phyloP scores from a whole-genome alignment of 371 early-diverging fungal species.

The Lichtheimia ornata region DNA sequence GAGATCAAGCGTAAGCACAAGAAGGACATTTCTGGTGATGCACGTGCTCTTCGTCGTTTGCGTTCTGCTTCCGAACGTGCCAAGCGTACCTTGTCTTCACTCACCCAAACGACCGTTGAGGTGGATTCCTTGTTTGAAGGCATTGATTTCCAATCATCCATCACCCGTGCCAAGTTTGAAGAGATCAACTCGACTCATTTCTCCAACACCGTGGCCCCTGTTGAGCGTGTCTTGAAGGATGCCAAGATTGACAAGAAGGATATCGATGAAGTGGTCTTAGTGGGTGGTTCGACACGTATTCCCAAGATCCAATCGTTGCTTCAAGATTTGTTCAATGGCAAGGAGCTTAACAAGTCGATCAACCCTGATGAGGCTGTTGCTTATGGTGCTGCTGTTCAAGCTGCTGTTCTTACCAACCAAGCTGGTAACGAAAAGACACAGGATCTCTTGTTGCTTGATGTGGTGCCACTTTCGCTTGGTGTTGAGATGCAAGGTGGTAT shows the following conservation, averaged over 20 bases:
- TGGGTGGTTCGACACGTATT: conserved; percentile 99
- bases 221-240: conserved; percentile 85
- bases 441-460: conserved; percentile 83
- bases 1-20: conserved; percentile 85
- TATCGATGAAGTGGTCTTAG: conserved; percentile 97
- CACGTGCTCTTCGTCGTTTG: conserved; percentile 91
- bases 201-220: conserved; percentile 82
- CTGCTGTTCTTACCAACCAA: conserved; percentile 78
- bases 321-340: conserved; percentile 91
- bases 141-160: conserved; percentile 83
- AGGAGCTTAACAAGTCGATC: conserved; percentile 87
- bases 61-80: conserved; percentile 96
- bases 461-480: conserved; percentile 89
- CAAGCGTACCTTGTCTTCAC: conserved; percentile 94
- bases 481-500: conserved; percentile 94
- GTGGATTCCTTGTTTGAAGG: conserved; percentile 92
- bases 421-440: conserved; percentile 67
- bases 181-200: conserved; percentile 88
- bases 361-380: conserved; percentile 97
- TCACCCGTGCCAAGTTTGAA: conserved; percentile 95
- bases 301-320: conserved; percentile 99
- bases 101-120: conserved; percentile 83
- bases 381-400: conserved; percentile 96
- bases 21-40: conserved; percentile 80
- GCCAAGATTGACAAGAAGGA: conserved; percentile 90